phyloP scores from a whole-genome alignment of 1,139 yeast species.

The Geotrichum macrosporum region DNA sequence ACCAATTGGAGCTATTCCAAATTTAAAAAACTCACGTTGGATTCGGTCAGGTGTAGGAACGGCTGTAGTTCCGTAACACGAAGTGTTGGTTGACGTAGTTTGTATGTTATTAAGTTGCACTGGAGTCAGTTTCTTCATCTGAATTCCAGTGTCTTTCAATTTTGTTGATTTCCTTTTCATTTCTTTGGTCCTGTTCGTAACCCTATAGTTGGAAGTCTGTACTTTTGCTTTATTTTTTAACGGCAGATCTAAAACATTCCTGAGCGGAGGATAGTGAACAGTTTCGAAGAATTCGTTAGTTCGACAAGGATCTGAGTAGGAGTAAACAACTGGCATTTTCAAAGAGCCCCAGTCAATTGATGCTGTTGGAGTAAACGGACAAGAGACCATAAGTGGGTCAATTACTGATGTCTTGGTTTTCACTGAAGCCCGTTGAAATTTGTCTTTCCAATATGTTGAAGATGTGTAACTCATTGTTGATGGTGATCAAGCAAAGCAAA shows the following conservation, averaged over 20 bases:
- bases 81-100: no score
- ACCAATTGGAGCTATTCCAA: slow-evolving; percentile 4
- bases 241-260: not conserved
- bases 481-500: not conserved
- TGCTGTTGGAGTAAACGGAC: slow-evolving; percentile 15
- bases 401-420: slow-evolving; percentile 9
- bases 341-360: slow-evolving; percentile 12
- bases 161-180: not conserved
- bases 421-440: slow-evolving; percentile 12
- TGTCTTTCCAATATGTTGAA: slow-evolving; percentile 17
- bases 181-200: not conserved
- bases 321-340: slow-evolving; percentile 9
- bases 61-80: not conserved
- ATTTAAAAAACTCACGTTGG: slow-evolving; percentile 8
- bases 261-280: slow-evolving; percentile 1
- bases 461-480: slow-evolving; percentile 12
- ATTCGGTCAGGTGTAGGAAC: slow-evolving; percentile 12
- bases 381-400: slow-evolving; percentile 14
- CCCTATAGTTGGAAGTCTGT: no score
- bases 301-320: not conserved
- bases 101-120: no score
- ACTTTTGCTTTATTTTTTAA: not conserved
- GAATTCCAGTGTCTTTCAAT: not conserved
- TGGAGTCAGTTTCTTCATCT: not conserved
- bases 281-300: slow-evolving; percentile 5